phyloP scores from a whole-genome alignment of 225 moss, liverwort and hornwort species.

The Straminergon stramineum region DNA sequence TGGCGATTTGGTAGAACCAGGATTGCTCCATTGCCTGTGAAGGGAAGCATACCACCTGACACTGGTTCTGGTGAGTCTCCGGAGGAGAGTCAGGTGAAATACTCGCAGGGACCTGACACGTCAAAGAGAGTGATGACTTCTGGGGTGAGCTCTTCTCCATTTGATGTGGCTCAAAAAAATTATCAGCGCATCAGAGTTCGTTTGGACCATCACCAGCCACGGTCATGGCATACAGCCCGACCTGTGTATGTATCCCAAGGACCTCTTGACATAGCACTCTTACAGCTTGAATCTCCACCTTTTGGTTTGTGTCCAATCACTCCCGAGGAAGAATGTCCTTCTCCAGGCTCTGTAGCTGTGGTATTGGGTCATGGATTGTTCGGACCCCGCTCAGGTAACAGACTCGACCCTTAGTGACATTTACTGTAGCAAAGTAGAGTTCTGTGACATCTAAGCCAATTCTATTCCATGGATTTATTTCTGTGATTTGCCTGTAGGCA shows the following conservation, averaged over 20 bases:
- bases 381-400: constrained; percentile 88
- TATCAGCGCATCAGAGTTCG: constrained; percentile 90
- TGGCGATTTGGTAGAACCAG: constrained; percentile 87
- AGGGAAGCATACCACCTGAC: constrained; percentile 10
- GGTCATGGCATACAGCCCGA: constrained; percentile 85
- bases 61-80: not conserved
- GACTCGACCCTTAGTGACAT: not conserved
- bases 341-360: constrained; percentile 71
- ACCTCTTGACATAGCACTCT: constrained; percentile 81
- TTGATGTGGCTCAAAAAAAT: constrained; percentile 48
- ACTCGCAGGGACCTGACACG: not conserved
- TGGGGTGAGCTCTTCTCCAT: constrained; percentile 29
- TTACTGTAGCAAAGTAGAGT: not conserved
- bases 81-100: not conserved
- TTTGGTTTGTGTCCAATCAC: constrained; percentile 62
- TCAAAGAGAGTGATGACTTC: constrained; percentile 5
- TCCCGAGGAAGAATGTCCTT: constrained; percentile 71
- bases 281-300: constrained; percentile 77
- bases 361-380: constrained; percentile 97
- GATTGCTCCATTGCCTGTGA: constrained; percentile 32
- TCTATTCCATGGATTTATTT: not conserved
- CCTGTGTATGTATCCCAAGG: constrained; percentile 91
- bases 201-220: constrained; percentile 55
- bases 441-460: not conserved
- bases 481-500: not conserved